Evolutionary conservation across 2,329 filamentous ascomycete genomes (phyloP), one percentile per base, ranked within the genome.

Genomic region (Zasmidium cellare): DNA sequence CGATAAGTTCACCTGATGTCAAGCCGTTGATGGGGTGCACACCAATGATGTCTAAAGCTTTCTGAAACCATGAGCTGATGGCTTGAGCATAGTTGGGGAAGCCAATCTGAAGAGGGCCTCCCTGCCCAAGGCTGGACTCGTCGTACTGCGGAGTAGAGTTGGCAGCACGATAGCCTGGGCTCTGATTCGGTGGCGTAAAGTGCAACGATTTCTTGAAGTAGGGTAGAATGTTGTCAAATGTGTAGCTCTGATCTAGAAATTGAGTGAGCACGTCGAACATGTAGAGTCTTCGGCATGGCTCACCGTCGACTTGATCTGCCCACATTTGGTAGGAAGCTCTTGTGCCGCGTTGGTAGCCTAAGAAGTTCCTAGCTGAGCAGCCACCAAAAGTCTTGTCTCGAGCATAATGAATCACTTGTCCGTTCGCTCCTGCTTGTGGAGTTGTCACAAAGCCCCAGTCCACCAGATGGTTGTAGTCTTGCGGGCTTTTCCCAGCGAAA

Each of bases 291-390:
- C 28, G n/a, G n/a, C 14, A 7, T 7, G 28, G 14, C 28, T 31
- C 14, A 31, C 28, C 63, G n/a, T 20, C 70, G 5, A 75, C 73
- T 23, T 66, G 55, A 23, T 75, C 64, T 2, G 72, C 72, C 74
- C 74, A 76, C 41, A 53, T 53, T 44, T 71, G 61, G 54, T 73
- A 65, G 14, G 67, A 67, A 5, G 64, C 70, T 7, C 57, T 59
- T 3, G 73, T 73, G 2, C 68, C 64, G 25, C 72, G 56, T 14
- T 69, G 62, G 56, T 68, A 71, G 23, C 55, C 58, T 67, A 69
- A 64, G 12, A 58, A 52, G 46, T 69, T 68, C 12, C 55, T 51
- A 9, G 66, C 69, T 31, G 68, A 68, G 44, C 51, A 61, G 49
- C 44, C 46, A 24, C 66, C 67, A 1, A 69, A 57, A n/a, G 59